phyloP scores from a whole-genome alignment of 2,329 filamentous ascomycete genomes.

The Colletotrichum kahawae region DNA sequence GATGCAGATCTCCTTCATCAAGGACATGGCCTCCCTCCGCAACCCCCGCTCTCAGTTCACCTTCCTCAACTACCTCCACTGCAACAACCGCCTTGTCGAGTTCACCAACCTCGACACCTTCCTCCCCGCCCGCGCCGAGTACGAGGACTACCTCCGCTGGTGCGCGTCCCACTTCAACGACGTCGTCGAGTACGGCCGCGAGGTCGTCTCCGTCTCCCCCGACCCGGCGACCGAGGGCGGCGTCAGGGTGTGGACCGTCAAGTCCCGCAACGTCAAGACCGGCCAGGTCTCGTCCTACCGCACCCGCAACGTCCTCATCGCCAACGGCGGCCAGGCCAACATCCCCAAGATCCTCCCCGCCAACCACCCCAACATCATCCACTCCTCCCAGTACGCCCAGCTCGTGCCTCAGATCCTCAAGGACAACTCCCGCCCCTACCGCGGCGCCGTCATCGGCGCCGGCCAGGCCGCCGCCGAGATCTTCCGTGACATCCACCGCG shows the following conservation, averaged over 20 bases:
- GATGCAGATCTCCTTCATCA: constrained; percentile 98
- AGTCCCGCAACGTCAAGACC: constrained; percentile 65
- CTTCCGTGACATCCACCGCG: constrained; percentile 82
- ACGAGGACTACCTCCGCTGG: constrained; percentile 96
- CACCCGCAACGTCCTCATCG: constrained; percentile 69
- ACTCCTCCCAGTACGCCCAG: constrained; percentile 86
- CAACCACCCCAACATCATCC: constrained; percentile 76
- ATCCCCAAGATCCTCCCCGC: constrained; percentile 74
- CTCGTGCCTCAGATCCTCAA: constrained; percentile 64
- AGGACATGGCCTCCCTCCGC: constrained; percentile 89
- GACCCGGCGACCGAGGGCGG: constrained; percentile 40
- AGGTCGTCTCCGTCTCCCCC: constrained; percentile 75
- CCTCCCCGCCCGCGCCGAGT: constrained; percentile 83
- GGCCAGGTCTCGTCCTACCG: constrained; percentile 57
- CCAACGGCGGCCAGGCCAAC: constrained; percentile 66
- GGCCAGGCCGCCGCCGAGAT: constrained; percentile 96
- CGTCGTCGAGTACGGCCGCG: constrained; percentile 75
- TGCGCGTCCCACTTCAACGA: constrained; percentile 81
- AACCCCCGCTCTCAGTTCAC: constrained; percentile 92
- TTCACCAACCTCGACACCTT: constrained; percentile 94
- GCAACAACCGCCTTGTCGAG: constrained; percentile 79
- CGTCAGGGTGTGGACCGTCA: constrained; percentile 71
- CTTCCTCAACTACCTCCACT: constrained; percentile 92
- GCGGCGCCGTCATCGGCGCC: constrained; percentile 83
- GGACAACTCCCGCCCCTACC: constrained; percentile 63